Percentiles rank a stretch among this genome's conserved stretches.
Evolutionary conservation across 2,329 filamentous ascomycete species (phyloP).

Genomic region (Daldinia sp.): DNA sequence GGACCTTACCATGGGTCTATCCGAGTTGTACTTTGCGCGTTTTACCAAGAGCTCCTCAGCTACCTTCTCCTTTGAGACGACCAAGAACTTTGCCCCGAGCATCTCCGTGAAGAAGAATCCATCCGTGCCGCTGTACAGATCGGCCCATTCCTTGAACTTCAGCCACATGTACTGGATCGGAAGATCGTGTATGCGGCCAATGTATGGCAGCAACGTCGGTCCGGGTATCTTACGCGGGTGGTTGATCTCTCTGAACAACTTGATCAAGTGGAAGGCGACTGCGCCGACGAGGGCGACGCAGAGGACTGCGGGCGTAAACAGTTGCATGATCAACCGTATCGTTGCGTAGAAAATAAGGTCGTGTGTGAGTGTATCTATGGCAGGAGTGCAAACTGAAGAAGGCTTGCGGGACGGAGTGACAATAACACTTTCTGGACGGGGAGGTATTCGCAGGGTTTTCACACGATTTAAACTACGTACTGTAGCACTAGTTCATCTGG

Average conservation of each 20-base stretch:
- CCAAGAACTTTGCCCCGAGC: constrained; percentile 49
- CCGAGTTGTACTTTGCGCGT: constrained; percentile 60
- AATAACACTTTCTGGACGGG: constrained; percentile 14
- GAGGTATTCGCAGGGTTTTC: constrained; percentile 26
- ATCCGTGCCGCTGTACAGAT: constrained; percentile 43
- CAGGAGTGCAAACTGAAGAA: constrained; percentile 9
- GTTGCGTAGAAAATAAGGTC: constrained; percentile 1
- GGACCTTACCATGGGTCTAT: constrained; percentile 57
- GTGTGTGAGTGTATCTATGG: neutral
- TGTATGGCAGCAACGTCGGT: constrained; percentile 46
- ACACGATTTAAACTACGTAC: constrained; percentile 33
- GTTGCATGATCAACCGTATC: constrained; percentile 41
- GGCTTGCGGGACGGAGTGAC: constrained; percentile 12
- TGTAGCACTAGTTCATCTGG: constrained; percentile 1
- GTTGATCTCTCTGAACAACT: constrained; percentile 45
- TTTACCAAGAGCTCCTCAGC: constrained; percentile 62
- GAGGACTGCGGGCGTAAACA: constrained; percentile 39
- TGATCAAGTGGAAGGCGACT: constrained; percentile 40
- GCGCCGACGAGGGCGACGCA: constrained; percentile 36
- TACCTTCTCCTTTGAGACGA: constrained; percentile 60
- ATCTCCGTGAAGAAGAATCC: constrained; percentile 49
- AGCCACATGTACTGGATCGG: constrained; percentile 61
- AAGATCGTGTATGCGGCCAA: constrained; percentile 56
- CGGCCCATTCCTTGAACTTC: constrained; percentile 57
- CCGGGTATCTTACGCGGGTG: constrained; percentile 44